phyloP scores from a whole-genome alignment of 2,329 filamentous ascomycete species.

The Lasiodiplodia citricola region DNA sequence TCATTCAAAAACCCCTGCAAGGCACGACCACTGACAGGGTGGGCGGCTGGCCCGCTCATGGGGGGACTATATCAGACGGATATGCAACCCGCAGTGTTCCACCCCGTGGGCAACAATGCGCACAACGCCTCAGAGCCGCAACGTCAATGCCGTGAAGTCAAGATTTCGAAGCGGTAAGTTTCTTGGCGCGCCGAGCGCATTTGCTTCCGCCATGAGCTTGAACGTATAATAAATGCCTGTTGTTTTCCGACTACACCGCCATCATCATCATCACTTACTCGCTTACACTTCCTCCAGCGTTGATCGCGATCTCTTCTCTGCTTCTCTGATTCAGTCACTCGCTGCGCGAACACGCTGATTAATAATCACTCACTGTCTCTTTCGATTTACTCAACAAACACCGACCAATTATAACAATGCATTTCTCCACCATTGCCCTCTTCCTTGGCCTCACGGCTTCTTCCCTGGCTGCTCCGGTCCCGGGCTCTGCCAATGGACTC shows the following conservation, averaged over 20 bases:
- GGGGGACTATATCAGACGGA: background rate
- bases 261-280: conserved; percentile 2
- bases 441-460: conserved; percentile 37
- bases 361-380: conserved; percentile 14
- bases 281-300: background rate
- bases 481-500: conserved; percentile 9
- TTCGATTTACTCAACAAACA: background rate
- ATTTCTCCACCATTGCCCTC: conserved; percentile 33
- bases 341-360: conserved; percentile 15
- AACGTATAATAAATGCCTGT: conserved; percentile 9
- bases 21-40: no score
- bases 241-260: background rate
- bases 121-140: conserved; percentile 15
- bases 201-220: conserved; percentile 2
- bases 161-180: no score
- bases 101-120: no score
- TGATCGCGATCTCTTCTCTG: conserved; percentile 5
- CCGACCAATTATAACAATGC: conserved; percentile 11
- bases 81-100: conserved; percentile 5
- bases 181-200: background rate
- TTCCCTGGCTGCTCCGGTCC: conserved; percentile 34
- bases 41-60: no score
- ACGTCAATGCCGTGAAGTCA: conserved; percentile 16
- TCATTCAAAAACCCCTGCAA: no score
- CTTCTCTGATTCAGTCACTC: background rate